Evolutionary conservation across 1,284 basidiomycete species (phyloP).

Genomic region (Ceratobasidium sp.): DNA sequence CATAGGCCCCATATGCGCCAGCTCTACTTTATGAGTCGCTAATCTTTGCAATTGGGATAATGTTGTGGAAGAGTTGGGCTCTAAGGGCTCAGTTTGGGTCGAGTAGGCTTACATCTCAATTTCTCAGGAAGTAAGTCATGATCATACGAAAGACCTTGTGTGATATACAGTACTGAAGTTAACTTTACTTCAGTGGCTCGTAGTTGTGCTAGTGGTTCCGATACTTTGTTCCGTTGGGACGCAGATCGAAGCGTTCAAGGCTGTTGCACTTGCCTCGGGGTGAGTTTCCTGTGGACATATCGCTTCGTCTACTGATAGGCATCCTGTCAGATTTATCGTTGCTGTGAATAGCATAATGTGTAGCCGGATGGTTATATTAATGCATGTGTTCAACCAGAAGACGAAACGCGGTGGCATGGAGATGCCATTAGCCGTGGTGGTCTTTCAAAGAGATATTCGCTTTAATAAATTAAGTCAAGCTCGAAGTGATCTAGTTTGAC

Average conservation of each 20-base stretch:
- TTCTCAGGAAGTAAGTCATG: slow-evolving; percentile 3
- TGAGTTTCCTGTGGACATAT: background rate
- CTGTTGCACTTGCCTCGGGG: slow-evolving; percentile 11
- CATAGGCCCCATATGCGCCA: slow-evolving; percentile 4
- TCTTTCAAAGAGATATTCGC: too few species aligned
- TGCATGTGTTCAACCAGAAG: slow-evolving; percentile 5
- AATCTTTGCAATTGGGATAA: background rate
- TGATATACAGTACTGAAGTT: too few species aligned
- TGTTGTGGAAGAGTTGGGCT: slow-evolving; percentile 11
- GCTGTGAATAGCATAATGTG: slow-evolving; percentile 16
- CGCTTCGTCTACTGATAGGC: background rate
- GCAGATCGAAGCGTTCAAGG: background rate
- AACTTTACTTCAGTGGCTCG: slow-evolving; percentile 1
- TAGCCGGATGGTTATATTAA: slow-evolving; percentile 11
- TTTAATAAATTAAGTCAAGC: too few species aligned
- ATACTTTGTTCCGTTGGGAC: slow-evolving; percentile 11
- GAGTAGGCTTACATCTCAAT: background rate
- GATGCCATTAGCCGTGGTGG: too few species aligned
- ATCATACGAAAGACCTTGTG: background rate
- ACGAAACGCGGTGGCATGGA: too few species aligned
- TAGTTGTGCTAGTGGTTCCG: background rate
- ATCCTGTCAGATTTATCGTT: slow-evolving; percentile 6
- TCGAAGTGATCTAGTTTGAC: too few species aligned
- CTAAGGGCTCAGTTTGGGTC: background rate
- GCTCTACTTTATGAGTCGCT: background rate